Evolutionary conservation across 805 yeast genomes (phyloP).

Genomic region (Hanseniaspora vineae): DNA sequence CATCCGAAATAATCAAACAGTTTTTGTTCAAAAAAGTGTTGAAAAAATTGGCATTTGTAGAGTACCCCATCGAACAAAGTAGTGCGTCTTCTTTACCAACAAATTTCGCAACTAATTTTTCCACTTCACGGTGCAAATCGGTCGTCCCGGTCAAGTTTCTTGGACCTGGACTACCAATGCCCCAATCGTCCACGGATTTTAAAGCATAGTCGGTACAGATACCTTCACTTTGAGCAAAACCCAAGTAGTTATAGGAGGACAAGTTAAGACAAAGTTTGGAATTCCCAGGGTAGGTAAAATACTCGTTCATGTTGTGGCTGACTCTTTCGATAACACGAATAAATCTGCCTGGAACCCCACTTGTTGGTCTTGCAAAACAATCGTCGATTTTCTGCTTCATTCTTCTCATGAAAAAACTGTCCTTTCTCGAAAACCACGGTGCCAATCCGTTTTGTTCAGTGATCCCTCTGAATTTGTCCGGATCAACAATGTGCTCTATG

Average conservation of each 20-base stretch:
- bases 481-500: slow-evolving; percentile 62
- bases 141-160: slow-evolving; percentile 64
- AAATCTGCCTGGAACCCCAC: slow-evolving; percentile 93
- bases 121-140: slow-evolving; percentile 63
- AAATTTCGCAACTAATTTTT: slow-evolving; percentile 65
- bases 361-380: slow-evolving; percentile 91
- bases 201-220: slow-evolving; percentile 73
- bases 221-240: slow-evolving; percentile 94
- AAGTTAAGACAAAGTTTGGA: slow-evolving; percentile 70
- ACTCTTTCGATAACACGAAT: slow-evolving; percentile 70
- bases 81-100: slow-evolving; percentile 84
- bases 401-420: slow-evolving; percentile 85
- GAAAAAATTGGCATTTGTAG: slow-evolving; percentile 85
- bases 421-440: slow-evolving; percentile 91
- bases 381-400: slow-evolving; percentile 85
- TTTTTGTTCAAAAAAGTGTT: slow-evolving; percentile 72
- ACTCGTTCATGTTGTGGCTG: slow-evolving; percentile 49
- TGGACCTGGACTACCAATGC: slow-evolving; percentile 71
- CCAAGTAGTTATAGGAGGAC: slow-evolving; percentile 86
- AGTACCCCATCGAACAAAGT: slow-evolving; percentile 87
- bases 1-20: slow-evolving; percentile 86
- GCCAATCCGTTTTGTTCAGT: slow-evolving; percentile 81
- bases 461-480: slow-evolving; percentile 50
- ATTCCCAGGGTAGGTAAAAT: slow-evolving; percentile 64
- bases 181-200: slow-evolving; percentile 49